Evolutionary conservation across 2,329 filamentous ascomycete species (phyloP).

Genomic region (Ramularia endophylla): DNA sequence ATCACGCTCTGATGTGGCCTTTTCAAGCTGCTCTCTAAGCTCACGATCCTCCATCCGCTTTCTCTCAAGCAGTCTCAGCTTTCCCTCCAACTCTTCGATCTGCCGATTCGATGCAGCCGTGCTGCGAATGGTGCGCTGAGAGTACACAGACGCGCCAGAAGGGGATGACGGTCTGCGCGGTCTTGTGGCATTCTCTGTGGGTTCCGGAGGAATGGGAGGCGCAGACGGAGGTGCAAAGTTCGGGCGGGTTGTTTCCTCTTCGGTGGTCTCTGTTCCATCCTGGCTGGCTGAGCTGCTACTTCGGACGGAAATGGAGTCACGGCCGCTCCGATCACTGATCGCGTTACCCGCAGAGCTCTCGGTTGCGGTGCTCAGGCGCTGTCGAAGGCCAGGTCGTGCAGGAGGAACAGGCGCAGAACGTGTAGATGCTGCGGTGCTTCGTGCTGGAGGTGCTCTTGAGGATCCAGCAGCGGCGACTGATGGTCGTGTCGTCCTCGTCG

Average conservation of each 20-base stretch:
- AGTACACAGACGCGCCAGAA: constrained; percentile 25
- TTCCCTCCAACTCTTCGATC: constrained; percentile 82
- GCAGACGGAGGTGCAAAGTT: constrained; percentile 30
- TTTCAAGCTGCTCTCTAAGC: constrained; percentile 71
- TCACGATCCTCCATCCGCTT: constrained; percentile 82
- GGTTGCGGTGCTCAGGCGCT: constrained; percentile 18
- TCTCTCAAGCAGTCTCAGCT: constrained; percentile 79
- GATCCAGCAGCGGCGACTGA: constrained; percentile 2
- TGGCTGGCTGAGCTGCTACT: constrained; percentile 18
- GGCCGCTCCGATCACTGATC: constrained; percentile 20
- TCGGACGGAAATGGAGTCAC: constrained; percentile 18
- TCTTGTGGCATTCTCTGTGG: constrained; percentile 17
- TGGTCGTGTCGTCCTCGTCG: constrained; percentile 5
- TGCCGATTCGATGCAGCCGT: constrained; percentile 55
- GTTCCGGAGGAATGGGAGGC: constrained; percentile 21
- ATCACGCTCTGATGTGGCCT: constrained; percentile 68
- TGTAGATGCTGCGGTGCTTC: constrained; percentile 10
- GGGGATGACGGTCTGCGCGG: constrained; percentile 31
- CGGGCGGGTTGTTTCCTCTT: constrained; percentile 19
- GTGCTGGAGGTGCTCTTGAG: constrained; percentile 8
- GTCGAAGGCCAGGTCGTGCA: constrained; percentile 9
- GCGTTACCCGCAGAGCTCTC: constrained; percentile 20
- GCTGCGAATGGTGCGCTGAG: constrained; percentile 35
- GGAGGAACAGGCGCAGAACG: constrained; percentile 9
- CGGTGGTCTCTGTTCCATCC: constrained; percentile 17